Percentiles rank a stretch among this genome's conserved stretches.
Evolutionary conservation across 306 rosid genomes (phyloP).

Genomic region (Medicago ruthenica): DNA sequence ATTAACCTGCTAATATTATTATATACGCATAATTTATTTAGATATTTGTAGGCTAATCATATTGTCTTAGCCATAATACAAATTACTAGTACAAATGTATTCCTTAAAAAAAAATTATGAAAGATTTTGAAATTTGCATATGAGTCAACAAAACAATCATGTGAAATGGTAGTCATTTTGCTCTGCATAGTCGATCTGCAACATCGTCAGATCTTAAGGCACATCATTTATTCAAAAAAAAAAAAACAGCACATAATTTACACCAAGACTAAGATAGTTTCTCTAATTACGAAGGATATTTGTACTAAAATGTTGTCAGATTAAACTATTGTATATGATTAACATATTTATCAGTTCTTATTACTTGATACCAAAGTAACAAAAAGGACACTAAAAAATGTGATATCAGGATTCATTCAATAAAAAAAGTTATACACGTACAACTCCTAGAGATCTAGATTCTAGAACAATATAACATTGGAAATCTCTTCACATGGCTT

Average conservation of each 20-base stretch:
- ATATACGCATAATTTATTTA: too few species aligned
- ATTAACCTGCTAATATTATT: too few species aligned
- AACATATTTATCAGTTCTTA: background rate
- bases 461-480: slow-evolving; percentile 13
- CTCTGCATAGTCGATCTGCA: background rate
- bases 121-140: background rate
- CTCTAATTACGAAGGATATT: background rate
- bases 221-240: background rate
- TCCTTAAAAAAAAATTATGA: too few species aligned
- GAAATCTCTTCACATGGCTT: slow-evolving; percentile 46
- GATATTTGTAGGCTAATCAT: background rate
- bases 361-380: background rate
- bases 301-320: background rate
- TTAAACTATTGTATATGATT: background rate
- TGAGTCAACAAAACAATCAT: background rate
- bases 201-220: background rate
- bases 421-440: background rate
- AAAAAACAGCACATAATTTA: too few species aligned
- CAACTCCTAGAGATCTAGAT: background rate
- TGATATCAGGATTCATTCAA: background rate
- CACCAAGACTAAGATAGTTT: too few species aligned
- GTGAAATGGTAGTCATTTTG: background rate
- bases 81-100: background rate
- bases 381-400: background rate
- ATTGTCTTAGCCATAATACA: background rate